Evolutionary conservation across 2,329 filamentous ascomycete genomes (phyloP), one percentile per base, ranked within the genome.

Genomic region (Phaeosphaeriaceae sp.): DNA sequence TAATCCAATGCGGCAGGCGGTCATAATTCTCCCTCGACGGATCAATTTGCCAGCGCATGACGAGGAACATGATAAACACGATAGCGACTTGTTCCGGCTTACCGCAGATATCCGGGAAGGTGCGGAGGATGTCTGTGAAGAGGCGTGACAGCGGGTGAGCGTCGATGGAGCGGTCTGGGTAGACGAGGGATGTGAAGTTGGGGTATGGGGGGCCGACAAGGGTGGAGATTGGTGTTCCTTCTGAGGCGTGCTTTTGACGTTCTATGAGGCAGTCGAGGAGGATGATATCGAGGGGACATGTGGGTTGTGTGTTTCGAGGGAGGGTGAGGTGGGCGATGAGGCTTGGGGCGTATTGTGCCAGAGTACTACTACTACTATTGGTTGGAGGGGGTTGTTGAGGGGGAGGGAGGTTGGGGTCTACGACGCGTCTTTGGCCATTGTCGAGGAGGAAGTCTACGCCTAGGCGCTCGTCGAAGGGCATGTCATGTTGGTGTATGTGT

Each of bases 1-100:
- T 81, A 32, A 87, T 76, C 85, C 88, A 96, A 4, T 85, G 79
- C 0, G 92, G 91, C 9, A 96, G 75, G 3, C 88, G 82, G 18
- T 90, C 84, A 71, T 89, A 92, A 74, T 92, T 95, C 60, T 92
- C 87, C 52, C 82, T 81, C 0, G 89, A 90, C 0, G 91, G 90
- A 21, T 84, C 84, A 48, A 96, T 88, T 68, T 90, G 86, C 90
- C 92, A 96, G 34, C 77, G 74, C 87, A 94, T 90, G 56, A 92
- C 69, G 26, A 92, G 81, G 73, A 95, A 96, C 89, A 96, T 95
- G 66, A 88, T 78, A 70, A 92, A 95, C 6, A 96, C 80, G 6
- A 90, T 85, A 7, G 88, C 91, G 0, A 95, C 85, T 63, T 89
- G 87, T 73, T 96, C 91, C 0, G 92, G 91, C 0, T 95, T 80